Evolutionary conservation across 1,139 yeast genomes (phyloP).

Genomic region (Debaryomyces fabryi): DNA sequence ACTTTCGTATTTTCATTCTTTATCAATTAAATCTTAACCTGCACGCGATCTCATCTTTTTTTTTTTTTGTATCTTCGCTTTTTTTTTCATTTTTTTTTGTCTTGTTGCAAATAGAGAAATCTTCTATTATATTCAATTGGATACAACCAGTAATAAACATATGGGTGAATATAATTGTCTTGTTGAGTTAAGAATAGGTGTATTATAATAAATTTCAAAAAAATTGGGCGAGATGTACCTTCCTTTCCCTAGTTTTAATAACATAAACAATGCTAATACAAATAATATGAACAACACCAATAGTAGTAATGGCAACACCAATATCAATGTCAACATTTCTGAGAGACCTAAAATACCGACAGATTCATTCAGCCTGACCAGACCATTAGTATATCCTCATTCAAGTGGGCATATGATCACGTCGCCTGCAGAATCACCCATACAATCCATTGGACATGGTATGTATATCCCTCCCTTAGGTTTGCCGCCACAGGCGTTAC

Average conservation of each 20-base stretch:
- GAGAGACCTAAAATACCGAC: not conserved
- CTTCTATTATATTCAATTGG: not conserved
- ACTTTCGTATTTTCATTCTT: not conserved
- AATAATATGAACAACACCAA: slow-evolving; percentile 10
- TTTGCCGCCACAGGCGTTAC: slow-evolving; percentile 2
- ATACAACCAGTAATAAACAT: not conserved
- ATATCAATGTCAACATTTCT: slow-evolving; percentile 6
- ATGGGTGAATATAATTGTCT: not conserved
- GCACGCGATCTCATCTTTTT: slow-evolving; percentile 8
- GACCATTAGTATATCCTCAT: not conserved
- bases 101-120: slow-evolving; percentile 18
- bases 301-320: slow-evolving; percentile 10
- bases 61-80: slow-evolving; percentile 4
- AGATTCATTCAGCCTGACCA: not conserved
- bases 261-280: slow-evolving; percentile 4
- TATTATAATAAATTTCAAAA: not conserved
- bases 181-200: not conserved
- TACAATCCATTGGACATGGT: not conserved
- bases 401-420: not conserved
- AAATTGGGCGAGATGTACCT: slow-evolving; percentile 17
- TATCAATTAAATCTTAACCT: not conserved
- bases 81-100: slow-evolving; percentile 9
- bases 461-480: not conserved
- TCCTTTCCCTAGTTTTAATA: slow-evolving; percentile 17
- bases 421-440: not conserved